phyloP scores from a whole-genome alignment of 225 moss, liverwort and hornwort species.

The Bryoerythrophyllum caledonicum region DNA sequence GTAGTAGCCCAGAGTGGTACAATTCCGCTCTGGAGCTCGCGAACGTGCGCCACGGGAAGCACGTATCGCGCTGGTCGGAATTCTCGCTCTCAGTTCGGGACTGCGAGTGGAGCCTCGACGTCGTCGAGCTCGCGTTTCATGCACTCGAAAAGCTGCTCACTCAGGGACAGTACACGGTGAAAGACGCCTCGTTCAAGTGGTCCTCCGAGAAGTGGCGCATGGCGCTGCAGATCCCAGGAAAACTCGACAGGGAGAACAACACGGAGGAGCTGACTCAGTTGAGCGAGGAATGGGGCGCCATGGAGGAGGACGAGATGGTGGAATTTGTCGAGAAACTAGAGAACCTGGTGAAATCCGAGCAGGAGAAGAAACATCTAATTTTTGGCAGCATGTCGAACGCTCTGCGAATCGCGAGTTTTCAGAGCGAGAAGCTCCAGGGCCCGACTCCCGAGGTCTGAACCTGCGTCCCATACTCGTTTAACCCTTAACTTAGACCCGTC shows the following conservation, averaged over 20 bases:
- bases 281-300: background rate
- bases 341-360: background rate
- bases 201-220: background rate
- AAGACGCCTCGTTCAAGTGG: slow-evolving; percentile 10
- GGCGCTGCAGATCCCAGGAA: slow-evolving; percentile 8
- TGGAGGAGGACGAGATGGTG: slow-evolving; percentile 5
- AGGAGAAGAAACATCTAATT: background rate
- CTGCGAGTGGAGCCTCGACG: slow-evolving; percentile 35
- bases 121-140: slow-evolving; percentile 33
- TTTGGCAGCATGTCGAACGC: background rate
- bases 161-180: background rate
- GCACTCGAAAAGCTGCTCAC: slow-evolving; percentile 25
- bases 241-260: background rate
- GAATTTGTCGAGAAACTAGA: background rate
- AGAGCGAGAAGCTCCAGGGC: slow-evolving; percentile 1
- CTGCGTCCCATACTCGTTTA: background rate
- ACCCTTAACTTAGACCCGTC: background rate
- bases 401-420: background rate
- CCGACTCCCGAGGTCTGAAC: background rate
- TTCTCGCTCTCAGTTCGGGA: slow-evolving; percentile 25
- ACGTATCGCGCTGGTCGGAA: slow-evolving; percentile 19
- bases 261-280: background rate
- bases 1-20: slow-evolving; percentile 12
- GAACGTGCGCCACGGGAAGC: background rate
- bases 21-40: slow-evolving; percentile 33